A percentile compares a stretch with the other conserved stretches of the same genome.
Conservation (phyloP, 495 filamentous ascomycete species). For the Penicillium alfredii region DNA sequence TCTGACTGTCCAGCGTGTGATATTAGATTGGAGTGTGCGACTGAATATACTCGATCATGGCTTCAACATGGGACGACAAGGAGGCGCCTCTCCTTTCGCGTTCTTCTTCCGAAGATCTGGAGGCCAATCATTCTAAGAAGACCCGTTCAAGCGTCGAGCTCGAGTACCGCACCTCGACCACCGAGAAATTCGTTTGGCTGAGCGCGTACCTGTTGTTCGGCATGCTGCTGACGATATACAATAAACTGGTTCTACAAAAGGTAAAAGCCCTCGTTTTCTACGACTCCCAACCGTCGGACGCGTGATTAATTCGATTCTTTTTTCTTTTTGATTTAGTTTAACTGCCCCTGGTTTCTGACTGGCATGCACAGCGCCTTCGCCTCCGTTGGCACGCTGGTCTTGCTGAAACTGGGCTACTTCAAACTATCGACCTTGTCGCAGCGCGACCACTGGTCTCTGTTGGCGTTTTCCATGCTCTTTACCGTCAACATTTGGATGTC, state of each 20-base stretch:
- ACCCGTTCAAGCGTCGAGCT: conserved; percentile 1
- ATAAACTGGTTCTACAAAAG: conserved; percentile 14
- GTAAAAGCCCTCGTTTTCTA: too few relatives aligned
- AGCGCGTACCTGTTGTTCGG: conserved; percentile 12
- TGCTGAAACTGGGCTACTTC: conserved; percentile 14
- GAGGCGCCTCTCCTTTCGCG: too few relatives aligned
- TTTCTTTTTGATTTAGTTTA: too few relatives aligned
- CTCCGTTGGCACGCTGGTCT: conserved; percentile 9
- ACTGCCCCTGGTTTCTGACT: conserved; percentile 13
- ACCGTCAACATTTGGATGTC: conserved; percentile 17
- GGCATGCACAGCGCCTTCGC: conserved; percentile 11
- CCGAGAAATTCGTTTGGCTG: conserved; percentile 13
- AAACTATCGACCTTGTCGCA: conserved; percentile 7
- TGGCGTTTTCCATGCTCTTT: conserved; percentile 14
- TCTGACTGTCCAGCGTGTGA: too few relatives aligned
- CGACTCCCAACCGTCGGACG: too few relatives aligned
- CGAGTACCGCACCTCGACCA: conserved; percentile 12
- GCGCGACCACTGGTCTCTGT: conserved; percentile 9
- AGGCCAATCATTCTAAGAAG: conserved; percentile 9
- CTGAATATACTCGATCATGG: too few relatives aligned
- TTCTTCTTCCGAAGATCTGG: conserved; percentile 8
- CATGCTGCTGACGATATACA: conserved; percentile 16
- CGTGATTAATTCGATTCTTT: too few relatives aligned
- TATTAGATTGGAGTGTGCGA: too few relatives aligned
- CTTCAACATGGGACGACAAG: too few relatives aligned